A percentile compares a stretch with the other conserved stretches of the same genome.
Conservation (phyloP, 2,329 filamentous ascomycete genomes). For the Ophiocordyceps camponoti-saundersi region DNA sequence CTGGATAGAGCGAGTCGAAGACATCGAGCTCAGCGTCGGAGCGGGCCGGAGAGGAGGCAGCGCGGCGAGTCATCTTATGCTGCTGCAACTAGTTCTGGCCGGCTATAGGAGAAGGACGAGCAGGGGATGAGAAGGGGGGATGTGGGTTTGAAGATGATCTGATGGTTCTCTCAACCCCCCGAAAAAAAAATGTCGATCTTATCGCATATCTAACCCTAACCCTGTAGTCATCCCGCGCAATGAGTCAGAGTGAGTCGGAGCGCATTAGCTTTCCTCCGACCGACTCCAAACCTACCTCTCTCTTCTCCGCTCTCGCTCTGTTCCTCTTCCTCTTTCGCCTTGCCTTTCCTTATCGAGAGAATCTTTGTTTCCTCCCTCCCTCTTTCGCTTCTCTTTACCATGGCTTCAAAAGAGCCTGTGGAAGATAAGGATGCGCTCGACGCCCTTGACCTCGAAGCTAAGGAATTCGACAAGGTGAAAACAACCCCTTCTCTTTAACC, state of each 20-base stretch:
- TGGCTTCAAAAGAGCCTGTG: not conserved
- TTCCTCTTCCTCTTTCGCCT: too few relatives aligned
- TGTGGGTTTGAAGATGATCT: too few relatives aligned
- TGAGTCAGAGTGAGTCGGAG: not conserved
- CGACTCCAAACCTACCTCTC: too few relatives aligned
- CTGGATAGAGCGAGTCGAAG: slow-evolving; percentile 55
- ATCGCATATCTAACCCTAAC: not conserved
- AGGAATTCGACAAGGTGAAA: slow-evolving; percentile 74
- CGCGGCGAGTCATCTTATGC: slow-evolving; percentile 50
- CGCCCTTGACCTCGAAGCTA: slow-evolving; percentile 66
- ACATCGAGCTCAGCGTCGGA: slow-evolving; percentile 93
- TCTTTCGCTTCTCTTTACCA: not conserved
- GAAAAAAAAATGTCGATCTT: not conserved
- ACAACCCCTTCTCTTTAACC: not conserved
- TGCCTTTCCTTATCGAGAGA: too few relatives aligned
- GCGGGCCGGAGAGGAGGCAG: slow-evolving; percentile 57
- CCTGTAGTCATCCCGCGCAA: not conserved
- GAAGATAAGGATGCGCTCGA: slow-evolving; percentile 47
- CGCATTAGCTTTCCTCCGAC: not conserved
- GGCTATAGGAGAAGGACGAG: not conserved
- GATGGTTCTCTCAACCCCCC: too few relatives aligned
- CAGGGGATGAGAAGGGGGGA: too few relatives aligned
- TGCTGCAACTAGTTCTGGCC: not conserved
- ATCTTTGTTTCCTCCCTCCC: too few relatives aligned
- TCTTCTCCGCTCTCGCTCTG: too few relatives aligned